These are phyloP conservation scores for Entoloma clypeatum DNA, from an alignment of 1,284 basidiomycete genomes.

Conservation along the genomic window DNA sequence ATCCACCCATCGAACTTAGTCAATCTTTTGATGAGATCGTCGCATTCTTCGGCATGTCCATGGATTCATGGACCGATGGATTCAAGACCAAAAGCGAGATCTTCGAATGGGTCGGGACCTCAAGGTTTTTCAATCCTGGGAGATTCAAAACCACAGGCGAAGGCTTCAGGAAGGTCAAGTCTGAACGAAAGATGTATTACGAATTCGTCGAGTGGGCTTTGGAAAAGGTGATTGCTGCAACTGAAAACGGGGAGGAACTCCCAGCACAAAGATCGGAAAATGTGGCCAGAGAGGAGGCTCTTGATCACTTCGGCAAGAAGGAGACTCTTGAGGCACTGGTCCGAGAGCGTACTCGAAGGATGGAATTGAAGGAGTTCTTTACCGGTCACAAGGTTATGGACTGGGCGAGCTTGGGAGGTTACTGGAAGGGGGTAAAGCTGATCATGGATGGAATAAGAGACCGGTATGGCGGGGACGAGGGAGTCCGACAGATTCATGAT, in stretches of 20 bases:
- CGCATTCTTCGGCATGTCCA: conserved; percentile 52
- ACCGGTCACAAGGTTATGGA: conserved; percentile 48
- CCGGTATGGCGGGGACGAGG: conserved; percentile 36
- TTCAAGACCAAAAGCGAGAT: conserved; percentile 50
- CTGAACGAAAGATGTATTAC: conserved; percentile 54
- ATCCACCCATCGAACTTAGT: conserved; percentile 40
- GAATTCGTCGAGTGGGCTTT: conserved; percentile 51
- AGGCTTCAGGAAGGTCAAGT: conserved; percentile 40
- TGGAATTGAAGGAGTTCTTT: conserved; percentile 42
- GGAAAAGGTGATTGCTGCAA: conserved; percentile 18
- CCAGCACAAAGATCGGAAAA: conserved; percentile 12
- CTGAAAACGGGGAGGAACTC: conserved; percentile 2
- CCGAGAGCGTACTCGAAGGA: conserved; percentile 28
- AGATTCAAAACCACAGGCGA: conserved; percentile 32
- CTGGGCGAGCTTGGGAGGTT: conserved; percentile 46
- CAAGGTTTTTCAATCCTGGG: conserved; percentile 46
- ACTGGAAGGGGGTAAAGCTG: conserved; percentile 45
- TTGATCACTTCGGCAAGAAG: conserved; percentile 51
- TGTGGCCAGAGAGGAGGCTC: conserved; percentile 32
- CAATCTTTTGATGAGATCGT: conserved; percentile 45
- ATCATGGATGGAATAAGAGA: conserved; percentile 47
- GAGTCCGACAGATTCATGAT: conserved; percentile 30
- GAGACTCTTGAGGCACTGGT: conserved; percentile 42
- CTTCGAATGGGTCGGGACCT: conserved; percentile 55
- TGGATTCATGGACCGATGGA: conserved; percentile 46